These are phyloP conservation scores for Ustilago shanxiensis DNA, from an alignment of 1,284 basidiomycete genomes.

Conservation along the genomic window DNA sequence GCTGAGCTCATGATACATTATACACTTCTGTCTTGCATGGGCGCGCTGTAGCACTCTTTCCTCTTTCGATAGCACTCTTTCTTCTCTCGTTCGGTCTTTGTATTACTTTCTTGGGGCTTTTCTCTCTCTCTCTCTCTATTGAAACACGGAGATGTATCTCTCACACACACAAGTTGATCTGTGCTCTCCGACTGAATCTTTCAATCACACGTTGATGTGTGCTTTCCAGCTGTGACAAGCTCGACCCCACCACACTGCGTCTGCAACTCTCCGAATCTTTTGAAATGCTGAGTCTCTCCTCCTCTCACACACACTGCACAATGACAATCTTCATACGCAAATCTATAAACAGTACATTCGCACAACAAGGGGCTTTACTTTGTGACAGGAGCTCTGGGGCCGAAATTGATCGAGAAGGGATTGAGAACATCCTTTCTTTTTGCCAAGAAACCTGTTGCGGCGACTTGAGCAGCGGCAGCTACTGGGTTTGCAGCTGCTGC, in stretches of 20 bases:
- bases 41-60: slow-evolving; percentile 1
- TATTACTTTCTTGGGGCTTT: neutral
- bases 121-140: neutral
- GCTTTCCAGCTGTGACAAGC: no score
- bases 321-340: no score
- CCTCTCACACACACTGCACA: no score
- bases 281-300: no score
- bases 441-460: slow-evolving; percentile 20
- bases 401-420: slow-evolving; percentile 48
- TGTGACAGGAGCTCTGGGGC: slow-evolving; percentile 26
- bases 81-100: neutral
- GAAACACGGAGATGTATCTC: neutral
- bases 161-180: neutral
- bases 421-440: slow-evolving; percentile 43
- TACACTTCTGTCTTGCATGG: neutral
- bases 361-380: slow-evolving; percentile 13
- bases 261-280: no score
- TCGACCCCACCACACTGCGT: no score
- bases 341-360: neutral
- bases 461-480: slow-evolving; percentile 9
- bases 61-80: slow-evolving; percentile 2
- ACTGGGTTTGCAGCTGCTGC: slow-evolving; percentile 14
- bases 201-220: no score
- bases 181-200: no score
- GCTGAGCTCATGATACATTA: neutral